Evolutionary conservation across 2,329 filamentous ascomycete species (phyloP).

Genomic region (Curvularia verruculosa): DNA sequence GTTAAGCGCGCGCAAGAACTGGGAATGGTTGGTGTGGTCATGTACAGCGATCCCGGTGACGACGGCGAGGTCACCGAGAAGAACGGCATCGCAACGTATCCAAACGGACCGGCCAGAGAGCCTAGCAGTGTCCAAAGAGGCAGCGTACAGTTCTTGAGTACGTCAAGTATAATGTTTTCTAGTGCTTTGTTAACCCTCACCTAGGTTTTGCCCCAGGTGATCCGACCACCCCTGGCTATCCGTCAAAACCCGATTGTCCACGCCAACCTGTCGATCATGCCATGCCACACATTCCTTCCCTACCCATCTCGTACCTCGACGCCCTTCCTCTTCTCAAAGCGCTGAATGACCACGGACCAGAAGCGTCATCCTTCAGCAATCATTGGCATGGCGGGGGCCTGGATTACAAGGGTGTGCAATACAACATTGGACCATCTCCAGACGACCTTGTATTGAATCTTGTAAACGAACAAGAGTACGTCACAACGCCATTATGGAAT

Average conservation of each 20-base stretch:
- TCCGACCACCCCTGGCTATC: conserved; percentile 91
- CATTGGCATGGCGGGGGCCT: conserved; percentile 77
- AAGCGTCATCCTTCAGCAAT: conserved; percentile 73
- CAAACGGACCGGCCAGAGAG: conserved; percentile 83
- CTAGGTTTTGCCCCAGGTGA: conserved; percentile 69
- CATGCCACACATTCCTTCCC: conserved; percentile 84
- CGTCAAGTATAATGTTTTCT: conserved; percentile 16
- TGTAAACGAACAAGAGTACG: conserved; percentile 58
- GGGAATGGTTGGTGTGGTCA: conserved; percentile 82
- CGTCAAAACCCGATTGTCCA: conserved; percentile 86
- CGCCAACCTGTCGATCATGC: conserved; percentile 71
- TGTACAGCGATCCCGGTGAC: conserved; percentile 89
- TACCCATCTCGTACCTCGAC: conserved; percentile 88
- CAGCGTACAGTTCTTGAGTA: conserved; percentile 69
- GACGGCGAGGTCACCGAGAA: conserved; percentile 81
- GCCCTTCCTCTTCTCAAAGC: conserved; percentile 87
- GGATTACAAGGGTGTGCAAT: conserved; percentile 78
- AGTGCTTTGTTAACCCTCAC: conserved; percentile 18
- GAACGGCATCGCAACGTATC: conserved; percentile 80
- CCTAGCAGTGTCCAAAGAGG: conserved; percentile 90
- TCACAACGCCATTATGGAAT: conserved; percentile 64
- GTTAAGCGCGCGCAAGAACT: conserved; percentile 90
- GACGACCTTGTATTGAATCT: conserved; percentile 63
- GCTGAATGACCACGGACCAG: conserved; percentile 85
- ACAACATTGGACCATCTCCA: conserved; percentile 84